A percentile compares a stretch with the other conserved stretches of the same genome.
Evolutionary conservation across 1,284 basidiomycete genomes (phyloP).

Genomic region (Trametes versicolor): DNA sequence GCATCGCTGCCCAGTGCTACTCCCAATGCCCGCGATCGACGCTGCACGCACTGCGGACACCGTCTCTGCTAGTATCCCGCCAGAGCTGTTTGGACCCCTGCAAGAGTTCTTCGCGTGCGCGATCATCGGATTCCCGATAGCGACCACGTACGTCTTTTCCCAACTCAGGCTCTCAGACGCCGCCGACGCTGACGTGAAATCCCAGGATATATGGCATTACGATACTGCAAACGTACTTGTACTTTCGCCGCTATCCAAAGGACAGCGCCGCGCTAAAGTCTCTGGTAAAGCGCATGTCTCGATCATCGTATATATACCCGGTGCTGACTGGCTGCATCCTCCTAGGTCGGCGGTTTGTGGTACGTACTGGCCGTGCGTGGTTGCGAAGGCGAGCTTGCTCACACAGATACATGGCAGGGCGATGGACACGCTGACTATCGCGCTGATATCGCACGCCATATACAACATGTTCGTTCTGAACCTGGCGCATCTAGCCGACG

Average conservation of each 20-base stretch:
- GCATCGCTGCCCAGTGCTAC: too few relatives aligned
- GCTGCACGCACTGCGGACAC: too few relatives aligned
- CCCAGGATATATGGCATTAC: conserved; percentile 21
- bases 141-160: background rate
- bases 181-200: background rate
- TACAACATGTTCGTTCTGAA: conserved; percentile 2
- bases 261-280: conserved; percentile 6
- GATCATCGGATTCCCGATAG: background rate
- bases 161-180: too few relatives aligned
- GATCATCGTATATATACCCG: too few relatives aligned
- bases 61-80: background rate
- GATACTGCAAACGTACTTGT: conserved; percentile 18
- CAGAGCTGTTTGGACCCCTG: background rate
- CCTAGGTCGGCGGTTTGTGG: too few relatives aligned
- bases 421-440: conserved; percentile 8
- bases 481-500: too few relatives aligned
- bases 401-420: conserved; percentile 2
- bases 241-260: conserved; percentile 10
- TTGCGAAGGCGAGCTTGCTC: background rate
- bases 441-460: conserved; percentile 8
- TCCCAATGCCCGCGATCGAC: too few relatives aligned
- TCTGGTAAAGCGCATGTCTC: too few relatives aligned
- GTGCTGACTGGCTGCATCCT: too few relatives aligned
- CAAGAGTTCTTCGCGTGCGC: background rate
- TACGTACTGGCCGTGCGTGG: too few relatives aligned